Base-by-base conservation (phyloP, 257 asterid genomes). In the Solanum pinnatisectum region DNA sequence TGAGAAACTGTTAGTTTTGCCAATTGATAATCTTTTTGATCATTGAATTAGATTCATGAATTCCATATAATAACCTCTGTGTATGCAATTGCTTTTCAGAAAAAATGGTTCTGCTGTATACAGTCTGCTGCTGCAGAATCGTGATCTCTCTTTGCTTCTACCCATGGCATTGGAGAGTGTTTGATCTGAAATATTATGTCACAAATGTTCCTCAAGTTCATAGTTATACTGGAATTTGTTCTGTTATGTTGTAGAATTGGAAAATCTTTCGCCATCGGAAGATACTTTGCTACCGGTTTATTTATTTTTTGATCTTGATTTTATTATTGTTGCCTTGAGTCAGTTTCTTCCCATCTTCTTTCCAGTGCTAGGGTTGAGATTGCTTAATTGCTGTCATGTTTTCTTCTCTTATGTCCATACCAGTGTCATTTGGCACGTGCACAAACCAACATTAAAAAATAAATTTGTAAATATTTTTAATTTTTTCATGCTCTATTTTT, bases 81-180 rank as follows among this genome's bases (percentile, higher is more conserved):
- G 83, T n/a, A 76, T 76, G 56, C 84, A 79, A 30, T 85, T 71
- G 33, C 40, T 85, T 86, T 86, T 87, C 92, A 90, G 92, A 88
- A 90, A 68, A 88, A 83, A 86, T 90, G 92, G 89, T 88, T 90
- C 84, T 90, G 90, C 84, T 90, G 92, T 83, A 63, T 90, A 89
- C 88, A 87, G 30, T 90, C 89, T 32, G 77, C 88, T 35, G 46
- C 86, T 70, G 87, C 92, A 20, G 89, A 88, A 65, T 90, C 82
- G 70, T 72, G 78, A 87, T 72, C 42, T 70, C 85, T 30, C 83
- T 6, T 23, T 39, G 56, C 74, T 39, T 44, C 77, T 63, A 8
- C 14, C 84, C 77, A n/a, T 39, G 8, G 10, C 52, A 18, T 76
- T 35, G 83, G 59, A 14, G 59, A 39, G 83, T 76, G 83, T 74